These are phyloP conservation scores for Chrysosphaeria jannelii DNA, from an alignment of 2,329 filamentous ascomycete species.

Conservation along the genomic window DNA sequence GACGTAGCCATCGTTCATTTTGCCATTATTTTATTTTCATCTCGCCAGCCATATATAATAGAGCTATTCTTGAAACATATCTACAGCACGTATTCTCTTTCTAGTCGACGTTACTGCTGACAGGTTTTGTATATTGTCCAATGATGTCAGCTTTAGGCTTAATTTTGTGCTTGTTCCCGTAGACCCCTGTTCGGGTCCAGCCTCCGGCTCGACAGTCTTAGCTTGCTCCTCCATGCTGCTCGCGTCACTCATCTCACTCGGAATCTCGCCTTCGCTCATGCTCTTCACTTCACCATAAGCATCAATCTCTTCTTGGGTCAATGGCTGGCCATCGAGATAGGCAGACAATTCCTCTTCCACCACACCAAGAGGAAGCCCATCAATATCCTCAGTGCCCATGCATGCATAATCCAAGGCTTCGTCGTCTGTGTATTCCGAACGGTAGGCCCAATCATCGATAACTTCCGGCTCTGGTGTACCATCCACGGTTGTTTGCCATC, in stretches of 20 bases:
- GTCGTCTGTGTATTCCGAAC: conserved; percentile 6
- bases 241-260: neutral
- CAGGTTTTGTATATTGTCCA: too few relatives aligned
- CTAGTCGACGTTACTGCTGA: too few relatives aligned
- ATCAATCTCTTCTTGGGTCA: conserved; percentile 9
- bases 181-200: conserved; percentile 6
- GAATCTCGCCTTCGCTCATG: conserved; percentile 1
- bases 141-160: too few relatives aligned
- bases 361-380: conserved; percentile 15
- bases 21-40: too few relatives aligned
- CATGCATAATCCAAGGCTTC: conserved; percentile 18
- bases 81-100: too few relatives aligned
- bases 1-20: too few relatives aligned
- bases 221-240: neutral
- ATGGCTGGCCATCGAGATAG: conserved; percentile 8
- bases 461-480: conserved; percentile 4
- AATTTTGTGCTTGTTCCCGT: too few relatives aligned
- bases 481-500: conserved; percentile 15
- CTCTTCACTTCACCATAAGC: conserved; percentile 2
- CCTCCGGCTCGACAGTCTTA: conserved; percentile 2
- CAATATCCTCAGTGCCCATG: conserved; percentile 14
- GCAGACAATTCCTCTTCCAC: conserved; percentile 3
- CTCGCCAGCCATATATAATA: too few relatives aligned
- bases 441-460: conserved; percentile 4
- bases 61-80: too few relatives aligned